Conservation (phyloP, 2,329 filamentous ascomycete genomes). For the Dactylonectria estremocensis region DNA sequence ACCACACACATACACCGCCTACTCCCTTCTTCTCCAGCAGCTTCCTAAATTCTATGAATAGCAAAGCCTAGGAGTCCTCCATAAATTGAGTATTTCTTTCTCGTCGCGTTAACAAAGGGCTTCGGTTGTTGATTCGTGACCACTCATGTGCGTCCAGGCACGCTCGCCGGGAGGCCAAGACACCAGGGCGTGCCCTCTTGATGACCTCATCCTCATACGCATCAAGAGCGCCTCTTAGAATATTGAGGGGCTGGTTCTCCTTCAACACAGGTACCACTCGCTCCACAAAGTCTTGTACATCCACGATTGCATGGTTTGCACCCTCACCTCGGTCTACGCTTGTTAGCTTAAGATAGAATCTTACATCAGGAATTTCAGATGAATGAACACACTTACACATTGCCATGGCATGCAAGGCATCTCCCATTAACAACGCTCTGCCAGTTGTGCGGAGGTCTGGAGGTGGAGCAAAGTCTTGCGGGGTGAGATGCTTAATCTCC, state of each 20-base stretch:
- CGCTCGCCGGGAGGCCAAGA: constrained; percentile 66
- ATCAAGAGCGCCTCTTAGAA: constrained; percentile 51
- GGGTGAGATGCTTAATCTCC: constrained; percentile 61
- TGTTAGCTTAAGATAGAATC: background rate
- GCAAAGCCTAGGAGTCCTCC: background rate
- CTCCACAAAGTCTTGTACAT: constrained; percentile 62
- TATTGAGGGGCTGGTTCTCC: background rate
- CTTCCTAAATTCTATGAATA: background rate
- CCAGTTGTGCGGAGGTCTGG: constrained; percentile 55
- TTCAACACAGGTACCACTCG: constrained; percentile 44
- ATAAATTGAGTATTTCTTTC: background rate
- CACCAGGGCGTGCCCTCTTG: constrained; percentile 60
- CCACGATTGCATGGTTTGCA: constrained; percentile 70
- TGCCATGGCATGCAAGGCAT: constrained; percentile 71
- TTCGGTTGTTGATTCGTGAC: constrained; percentile 54
- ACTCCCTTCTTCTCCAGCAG: too few relatives aligned
- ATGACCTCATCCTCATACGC: constrained; percentile 63
- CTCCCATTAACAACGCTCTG: constrained; percentile 65
- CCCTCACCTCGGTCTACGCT: constrained; percentile 68
- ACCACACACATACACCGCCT: too few relatives aligned
- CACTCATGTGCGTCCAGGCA: constrained; percentile 70
- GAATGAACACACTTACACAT: constrained; percentile 64
- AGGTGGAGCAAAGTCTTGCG: constrained; percentile 65
- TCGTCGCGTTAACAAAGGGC: constrained; percentile 58
- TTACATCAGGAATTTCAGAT: rapidly evolving